Conservation (phyloP, 495 filamentous ascomycete genomes). For the Penicillium samsonianum region DNA sequence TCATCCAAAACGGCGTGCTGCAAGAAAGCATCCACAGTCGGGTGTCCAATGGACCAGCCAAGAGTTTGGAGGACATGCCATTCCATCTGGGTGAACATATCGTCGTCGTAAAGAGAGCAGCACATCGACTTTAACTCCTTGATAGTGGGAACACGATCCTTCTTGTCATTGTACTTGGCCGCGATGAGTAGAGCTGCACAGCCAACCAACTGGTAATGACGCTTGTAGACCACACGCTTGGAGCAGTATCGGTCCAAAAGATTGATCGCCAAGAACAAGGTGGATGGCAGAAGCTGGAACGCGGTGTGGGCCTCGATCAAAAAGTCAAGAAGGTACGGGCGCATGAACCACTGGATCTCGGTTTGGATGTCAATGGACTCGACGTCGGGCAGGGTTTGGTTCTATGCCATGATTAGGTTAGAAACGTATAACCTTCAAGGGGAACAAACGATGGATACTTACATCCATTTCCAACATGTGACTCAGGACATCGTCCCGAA, state of each 20-base stretch:
- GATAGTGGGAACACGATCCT: conserved; percentile 94
- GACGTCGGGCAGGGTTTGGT: conserved; percentile 89
- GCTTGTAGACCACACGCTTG: conserved; percentile 97
- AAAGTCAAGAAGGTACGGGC: conserved; percentile 97
- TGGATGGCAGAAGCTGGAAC: conserved; percentile 91
- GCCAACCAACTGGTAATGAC: conserved; percentile 97
- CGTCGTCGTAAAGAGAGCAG: conserved; percentile 95
- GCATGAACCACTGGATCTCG: conserved; percentile 99
- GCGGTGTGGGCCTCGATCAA: conserved; percentile 95
- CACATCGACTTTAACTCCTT: conserved; percentile 98
- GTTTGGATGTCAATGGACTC: conserved; percentile 98
- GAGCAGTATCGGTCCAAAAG: conserved; percentile 97
- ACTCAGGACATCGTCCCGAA: conserved; percentile 86
- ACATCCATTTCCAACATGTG: conserved; percentile 99
- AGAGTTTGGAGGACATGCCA: conserved; percentile 99
- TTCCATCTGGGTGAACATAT: conserved; percentile 99
- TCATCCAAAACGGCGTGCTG: conserved; percentile 69
- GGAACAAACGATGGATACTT: conserved; percentile 25
- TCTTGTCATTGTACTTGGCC: conserved; percentile 97
- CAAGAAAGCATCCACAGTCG: conserved; percentile 90
- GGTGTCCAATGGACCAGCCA: conserved; percentile 93
- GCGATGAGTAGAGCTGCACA: conserved; percentile 96
- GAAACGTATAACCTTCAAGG: neutral
- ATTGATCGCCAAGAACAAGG: conserved; percentile 93
- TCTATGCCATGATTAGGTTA: conserved; percentile 53